These are phyloP conservation scores for Candida sojae DNA, from an alignment of 1,139 yeast genomes.

Conservation along the genomic window DNA sequence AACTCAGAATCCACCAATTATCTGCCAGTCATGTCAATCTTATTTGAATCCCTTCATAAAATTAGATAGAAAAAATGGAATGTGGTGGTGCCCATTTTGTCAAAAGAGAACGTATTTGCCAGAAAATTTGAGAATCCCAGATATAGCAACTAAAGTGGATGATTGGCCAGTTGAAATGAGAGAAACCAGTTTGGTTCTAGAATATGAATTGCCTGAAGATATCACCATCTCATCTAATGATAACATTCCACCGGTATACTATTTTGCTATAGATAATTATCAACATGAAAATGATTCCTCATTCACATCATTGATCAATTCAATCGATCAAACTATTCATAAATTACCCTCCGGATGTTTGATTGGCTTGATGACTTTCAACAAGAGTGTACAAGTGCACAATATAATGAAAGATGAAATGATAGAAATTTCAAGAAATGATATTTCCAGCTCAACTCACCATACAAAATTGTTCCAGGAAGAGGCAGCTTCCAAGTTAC, in stretches of 20 bases:
- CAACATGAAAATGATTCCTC: conserved; percentile 26
- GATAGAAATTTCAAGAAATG: conserved; percentile 1
- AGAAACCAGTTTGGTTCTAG: conserved; percentile 25
- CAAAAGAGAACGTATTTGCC: conserved; percentile 26
- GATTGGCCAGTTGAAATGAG: conserved; percentile 32
- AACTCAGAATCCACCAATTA: conserved; percentile 15
- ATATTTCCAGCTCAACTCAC: conserved; percentile 2
- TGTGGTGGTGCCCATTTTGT: conserved; percentile 48
- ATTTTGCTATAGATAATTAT: conserved; percentile 33
- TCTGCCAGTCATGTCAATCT: conserved; percentile 30
- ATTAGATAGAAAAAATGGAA: conserved; percentile 30
- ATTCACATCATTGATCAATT: conserved; percentile 18
- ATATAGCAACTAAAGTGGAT: conserved; percentile 12
- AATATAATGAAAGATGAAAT: conserved; percentile 7
- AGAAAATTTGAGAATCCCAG: conserved; percentile 19
- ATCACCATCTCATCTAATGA: conserved; percentile 14
- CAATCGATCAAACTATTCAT: conserved; percentile 20
- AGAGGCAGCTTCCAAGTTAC: not conserved
- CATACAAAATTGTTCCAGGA: conserved; percentile 6
- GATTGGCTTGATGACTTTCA: conserved; percentile 32
- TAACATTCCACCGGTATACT: conserved; percentile 16
- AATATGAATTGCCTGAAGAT: conserved; percentile 29
- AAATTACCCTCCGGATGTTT: conserved; percentile 22
- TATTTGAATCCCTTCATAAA: conserved; percentile 31
- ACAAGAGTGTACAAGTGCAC: conserved; percentile 29